Evolutionary conservation across 495 filamentous ascomycete genomes (phyloP), one percentile per base, ranked within the genome.

Genomic region (Aspergillus coremiiformis): DNA sequence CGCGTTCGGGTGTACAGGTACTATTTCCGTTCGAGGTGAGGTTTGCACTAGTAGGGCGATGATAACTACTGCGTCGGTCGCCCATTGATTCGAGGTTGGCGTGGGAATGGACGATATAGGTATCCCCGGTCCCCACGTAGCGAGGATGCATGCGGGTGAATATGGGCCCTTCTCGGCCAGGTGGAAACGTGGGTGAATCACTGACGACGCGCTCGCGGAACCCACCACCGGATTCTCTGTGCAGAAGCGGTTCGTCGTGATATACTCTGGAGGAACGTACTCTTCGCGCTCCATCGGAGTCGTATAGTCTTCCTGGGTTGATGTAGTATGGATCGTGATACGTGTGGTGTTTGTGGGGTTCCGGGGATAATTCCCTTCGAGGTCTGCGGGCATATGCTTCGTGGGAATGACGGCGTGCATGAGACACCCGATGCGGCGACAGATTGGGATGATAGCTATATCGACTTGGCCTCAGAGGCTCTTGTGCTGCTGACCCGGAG

Each of bases 361-460:
- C 45, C 0, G 70, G 67, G 0, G 70, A 72, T 3, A 65, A 46
- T 3, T 72, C 68, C 24, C 67, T 58, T 3, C 57, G 56, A 0
- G 66, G 66, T 59, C 64, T 63, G 17, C 68, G 65, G 1, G 53
- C 63, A 32, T 72, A 74, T 1, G 69, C 64, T 26, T 75, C 72
- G 45, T 75, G 72, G 0, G 72, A 75, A 53, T 75, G 72, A 0
- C 72, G 69, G 14, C 72, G 68, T 0, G 65, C 61, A 20, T 60
- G 50, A 4, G 61, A 57, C 19, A 52, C 26, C 1, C 65, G 54
- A 10, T 65, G 62, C 0, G 66, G 69, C 11, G 72, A 70, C 0
- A 73, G 53, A 29, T 70, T 57, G 14, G 54, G 58, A 5, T 51
- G 65, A 11, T 57, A 62, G 52, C 47, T 26, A 12, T 48, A 45